These are phyloP conservation scores for Suillus placidus DNA, from an alignment of 768 basidiomycete genomes.

Conservation along the genomic window DNA sequence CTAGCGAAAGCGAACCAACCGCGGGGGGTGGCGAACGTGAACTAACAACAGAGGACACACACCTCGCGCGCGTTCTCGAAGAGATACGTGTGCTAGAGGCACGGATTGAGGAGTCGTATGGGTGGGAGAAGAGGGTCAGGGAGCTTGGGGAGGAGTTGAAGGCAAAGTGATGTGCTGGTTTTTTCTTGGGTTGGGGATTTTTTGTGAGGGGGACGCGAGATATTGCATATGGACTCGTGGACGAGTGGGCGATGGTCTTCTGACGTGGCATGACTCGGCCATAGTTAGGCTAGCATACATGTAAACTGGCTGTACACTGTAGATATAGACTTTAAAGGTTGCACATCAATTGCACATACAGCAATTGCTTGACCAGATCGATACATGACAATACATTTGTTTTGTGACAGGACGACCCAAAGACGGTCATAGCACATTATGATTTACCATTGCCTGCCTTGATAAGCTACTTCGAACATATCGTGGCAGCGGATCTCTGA, in stretches of 20 bases:
- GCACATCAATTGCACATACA: no score
- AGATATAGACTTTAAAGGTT: no score
- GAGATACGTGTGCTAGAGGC: conserved; percentile 30
- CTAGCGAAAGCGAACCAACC: neutral
- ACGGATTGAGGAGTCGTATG: conserved; percentile 25
- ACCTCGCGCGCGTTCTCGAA: conserved; percentile 30
- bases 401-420: no score
- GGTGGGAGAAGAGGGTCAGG: conserved; percentile 30
- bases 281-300: neutral
- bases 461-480: no score
- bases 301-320: neutral
- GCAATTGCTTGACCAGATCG: no score
- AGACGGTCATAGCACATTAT: no score
- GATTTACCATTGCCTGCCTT: no score
- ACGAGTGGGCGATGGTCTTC: neutral
- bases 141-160: conserved; percentile 30
- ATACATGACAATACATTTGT: no score
- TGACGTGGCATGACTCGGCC: neutral
- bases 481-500: no score
- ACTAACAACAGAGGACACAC: neutral
- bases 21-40: neutral
- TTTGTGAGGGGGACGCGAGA: neutral
- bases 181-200: neutral
- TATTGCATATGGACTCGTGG: neutral
- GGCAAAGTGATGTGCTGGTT: neutral